These are phyloP conservation scores for Parietaria judaica DNA, from an alignment of 306 rosid genomes.

Conservation along the genomic window DNA sequence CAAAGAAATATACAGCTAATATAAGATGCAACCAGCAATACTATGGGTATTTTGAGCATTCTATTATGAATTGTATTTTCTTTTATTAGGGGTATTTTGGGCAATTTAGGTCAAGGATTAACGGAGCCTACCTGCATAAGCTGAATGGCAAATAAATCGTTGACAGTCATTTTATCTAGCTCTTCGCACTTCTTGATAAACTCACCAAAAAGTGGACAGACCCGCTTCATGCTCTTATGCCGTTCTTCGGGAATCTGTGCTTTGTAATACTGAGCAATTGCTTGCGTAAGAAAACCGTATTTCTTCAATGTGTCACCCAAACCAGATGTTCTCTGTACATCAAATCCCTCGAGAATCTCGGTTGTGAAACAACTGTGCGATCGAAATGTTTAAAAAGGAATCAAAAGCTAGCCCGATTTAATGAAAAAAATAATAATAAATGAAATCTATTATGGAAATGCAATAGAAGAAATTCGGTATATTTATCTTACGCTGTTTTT, in stretches of 20 bases:
- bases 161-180: slow-evolving; percentile 70
- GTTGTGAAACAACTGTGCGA: slow-evolving; percentile 83
- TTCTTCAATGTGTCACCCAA: slow-evolving; percentile 81
- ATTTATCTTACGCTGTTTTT: slow-evolving; percentile 79
- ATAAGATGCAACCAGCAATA: no score
- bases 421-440: no score
- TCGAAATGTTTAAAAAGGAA: background rate
- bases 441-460: no score
- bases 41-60: no score
- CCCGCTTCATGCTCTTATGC: slow-evolving; percentile 24
- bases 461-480: background rate
- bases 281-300: slow-evolving; percentile 78
- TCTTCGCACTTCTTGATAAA: slow-evolving; percentile 71
- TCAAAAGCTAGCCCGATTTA: no score
- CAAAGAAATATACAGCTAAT: background rate
- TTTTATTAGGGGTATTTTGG: no score
- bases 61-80: no score
- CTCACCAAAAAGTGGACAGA: slow-evolving; percentile 56
- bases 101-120: no score
- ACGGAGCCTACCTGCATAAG: slow-evolving; percentile 77
- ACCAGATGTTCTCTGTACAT: slow-evolving; percentile 82
- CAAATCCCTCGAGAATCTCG: slow-evolving; percentile 91
- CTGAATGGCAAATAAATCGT: slow-evolving; percentile 85
- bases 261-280: slow-evolving; percentile 67
- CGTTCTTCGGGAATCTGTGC: slow-evolving; percentile 37